Evolutionary conservation across 306 rosid genomes (phyloP), one percentile per base, ranked within the genome.

Genomic region (Trifolium dubium): DNA sequence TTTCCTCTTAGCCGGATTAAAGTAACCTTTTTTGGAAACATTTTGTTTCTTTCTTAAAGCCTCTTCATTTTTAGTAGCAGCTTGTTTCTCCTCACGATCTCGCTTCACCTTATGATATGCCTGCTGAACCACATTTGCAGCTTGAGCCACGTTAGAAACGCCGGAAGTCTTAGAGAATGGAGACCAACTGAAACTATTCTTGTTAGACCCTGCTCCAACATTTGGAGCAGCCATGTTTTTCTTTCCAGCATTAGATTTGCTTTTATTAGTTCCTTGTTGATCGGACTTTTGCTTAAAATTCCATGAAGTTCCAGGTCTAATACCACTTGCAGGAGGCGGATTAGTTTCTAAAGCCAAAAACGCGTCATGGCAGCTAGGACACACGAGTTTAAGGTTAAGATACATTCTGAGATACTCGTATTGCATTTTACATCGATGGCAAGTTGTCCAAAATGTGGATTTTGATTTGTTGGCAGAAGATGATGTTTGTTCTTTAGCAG

Each of bases 401-500:
- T 94, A 94, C 63, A 92, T 86, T 76, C 95, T 79, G 37, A 92
- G 90, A 83, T 94, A 94, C 84, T 94, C 99, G 5, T 92, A 94
- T 64, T 94, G 99, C 97, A 94, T 94, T 84, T 87, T 92, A 86
- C 99, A 94, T 69, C 83, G 74, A 50, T 81, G 81, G 72, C 99
- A 94, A 49, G 89, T 92, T 4, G 99, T 94, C 99, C 99, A 94
- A 79, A 94, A 94, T 60, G 99, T 92, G 74, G 85, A 56, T 73
- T 85, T 88, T 0, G 89, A 62, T 80, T 88, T 88, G 41, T 73
- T 83, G 49, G 85, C 59, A 84, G 89, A 76, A 79, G 89, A 59
- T 6, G 99, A 86, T 63, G 90, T 12, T 46, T 85, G 84, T 29
- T 79, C 80, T 9, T 85, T 85, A 10, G 84, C 32, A 28, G 81